Percentiles rank a stretch among this genome's conserved stretches.
Evolutionary conservation across 2,329 filamentous ascomycete genomes (phyloP).

Genomic region (Colletotrichum neosansevieriae): DNA sequence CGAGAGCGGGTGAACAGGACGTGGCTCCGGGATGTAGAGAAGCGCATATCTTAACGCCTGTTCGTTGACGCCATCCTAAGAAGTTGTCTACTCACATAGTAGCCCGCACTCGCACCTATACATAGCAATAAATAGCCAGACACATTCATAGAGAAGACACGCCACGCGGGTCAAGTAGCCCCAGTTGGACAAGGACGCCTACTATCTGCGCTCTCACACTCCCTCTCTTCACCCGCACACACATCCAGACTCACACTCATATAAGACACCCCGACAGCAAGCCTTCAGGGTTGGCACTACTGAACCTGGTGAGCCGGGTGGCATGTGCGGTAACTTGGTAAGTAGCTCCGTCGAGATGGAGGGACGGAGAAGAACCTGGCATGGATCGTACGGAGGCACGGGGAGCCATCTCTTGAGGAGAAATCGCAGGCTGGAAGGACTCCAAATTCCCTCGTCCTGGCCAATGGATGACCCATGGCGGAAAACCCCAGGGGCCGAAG

Average conservation of each 20-base stretch:
- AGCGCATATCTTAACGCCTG: neutral
- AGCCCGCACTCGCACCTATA: neutral
- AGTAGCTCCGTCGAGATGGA: conserved; percentile 49
- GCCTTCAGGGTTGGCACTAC: conserved; percentile 38
- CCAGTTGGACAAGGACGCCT: conserved; percentile 21
- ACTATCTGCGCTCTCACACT: conserved; percentile 3
- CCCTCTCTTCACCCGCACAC: conserved; percentile 7
- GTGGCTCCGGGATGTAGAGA: neutral
- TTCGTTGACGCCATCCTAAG: conserved; percentile 5
- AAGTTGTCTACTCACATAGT: neutral
- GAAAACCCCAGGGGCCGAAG: conserved; percentile 44
- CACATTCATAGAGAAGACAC: conserved; percentile 3
- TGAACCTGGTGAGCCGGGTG: conserved; percentile 35
- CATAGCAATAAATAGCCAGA: conserved; percentile 4
- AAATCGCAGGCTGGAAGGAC: conserved; percentile 40
- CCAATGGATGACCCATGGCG: conserved; percentile 45
- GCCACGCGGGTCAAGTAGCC: conserved; percentile 23
- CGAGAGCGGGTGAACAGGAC: conserved; percentile 3
- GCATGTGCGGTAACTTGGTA: conserved; percentile 37
- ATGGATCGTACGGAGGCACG: conserved; percentile 46
- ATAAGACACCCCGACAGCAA: conserved; percentile 38
- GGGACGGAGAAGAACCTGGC: conserved; percentile 46
- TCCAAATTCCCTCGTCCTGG: conserved; percentile 24
- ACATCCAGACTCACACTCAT: conserved; percentile 15
- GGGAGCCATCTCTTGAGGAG: conserved; percentile 39